Evolutionary conservation across 1,139 yeast genomes (phyloP).

Genomic region (Pichia sp.): DNA sequence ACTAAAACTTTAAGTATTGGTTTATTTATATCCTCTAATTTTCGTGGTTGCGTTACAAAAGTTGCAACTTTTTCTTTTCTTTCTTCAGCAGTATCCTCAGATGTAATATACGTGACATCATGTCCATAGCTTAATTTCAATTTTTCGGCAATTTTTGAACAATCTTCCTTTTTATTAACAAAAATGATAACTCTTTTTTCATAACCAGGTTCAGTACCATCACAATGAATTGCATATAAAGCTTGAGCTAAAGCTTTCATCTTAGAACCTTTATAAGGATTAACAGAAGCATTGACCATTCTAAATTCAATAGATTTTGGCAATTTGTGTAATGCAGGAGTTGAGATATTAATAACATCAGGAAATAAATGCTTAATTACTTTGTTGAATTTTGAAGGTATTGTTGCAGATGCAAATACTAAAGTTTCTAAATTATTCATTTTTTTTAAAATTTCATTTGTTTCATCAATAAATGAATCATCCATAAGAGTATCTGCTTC

Average conservation of each 20-base stretch:
- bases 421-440: constrained; percentile 56
- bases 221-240: constrained; percentile 75
- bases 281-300: constrained; percentile 64
- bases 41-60: constrained; percentile 55
- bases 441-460: constrained; percentile 48
- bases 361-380: constrained; percentile 61
- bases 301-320: constrained; percentile 70
- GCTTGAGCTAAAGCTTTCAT: constrained; percentile 83
- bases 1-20: constrained; percentile 53
- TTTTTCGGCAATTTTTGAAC: constrained; percentile 47
- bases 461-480: constrained; percentile 67
- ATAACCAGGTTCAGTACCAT: constrained; percentile 70
- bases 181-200: constrained; percentile 83
- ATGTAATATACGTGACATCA: constrained; percentile 57
- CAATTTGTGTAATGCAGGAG: constrained; percentile 78
- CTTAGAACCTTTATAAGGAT: constrained; percentile 81
- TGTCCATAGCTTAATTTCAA: constrained; percentile 52
- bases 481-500: constrained; percentile 95
- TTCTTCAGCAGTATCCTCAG: constrained; percentile 54
- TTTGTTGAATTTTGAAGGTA: constrained; percentile 70
- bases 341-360: constrained; percentile 55
- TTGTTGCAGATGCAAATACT: constrained; percentile 84
- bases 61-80: constrained; percentile 51
- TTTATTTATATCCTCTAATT: constrained; percentile 32
- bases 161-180: constrained; percentile 70